These are phyloP conservation scores for Micractinium sp. DNA, from an alignment of 139 green algal genomes.

Conservation along the genomic window DNA sequence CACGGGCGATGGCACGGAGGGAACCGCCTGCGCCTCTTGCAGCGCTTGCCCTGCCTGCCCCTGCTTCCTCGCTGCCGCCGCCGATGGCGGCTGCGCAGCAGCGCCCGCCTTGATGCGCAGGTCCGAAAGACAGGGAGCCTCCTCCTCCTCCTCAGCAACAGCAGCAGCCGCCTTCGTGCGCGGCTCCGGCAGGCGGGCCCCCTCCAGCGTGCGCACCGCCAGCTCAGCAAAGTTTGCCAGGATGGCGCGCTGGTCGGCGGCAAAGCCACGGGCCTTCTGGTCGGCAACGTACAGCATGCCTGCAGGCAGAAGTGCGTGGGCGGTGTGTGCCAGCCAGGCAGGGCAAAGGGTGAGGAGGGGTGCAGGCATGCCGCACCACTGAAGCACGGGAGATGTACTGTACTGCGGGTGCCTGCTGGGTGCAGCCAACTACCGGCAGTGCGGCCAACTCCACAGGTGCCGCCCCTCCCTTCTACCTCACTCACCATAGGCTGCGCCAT, in stretches of 20 bases:
- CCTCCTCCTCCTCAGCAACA: background rate
- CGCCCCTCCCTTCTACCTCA: background rate
- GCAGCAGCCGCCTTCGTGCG: background rate
- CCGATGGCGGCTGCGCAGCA: background rate
- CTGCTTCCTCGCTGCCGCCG: background rate
- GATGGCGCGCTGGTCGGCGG: background rate
- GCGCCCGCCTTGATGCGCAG: no score
- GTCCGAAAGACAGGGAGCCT: no score
- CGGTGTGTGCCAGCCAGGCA: no score
- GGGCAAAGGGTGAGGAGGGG: no score
- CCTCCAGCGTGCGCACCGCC: background rate
- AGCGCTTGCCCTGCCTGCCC: background rate
- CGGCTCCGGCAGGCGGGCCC: background rate
- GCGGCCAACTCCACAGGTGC: background rate
- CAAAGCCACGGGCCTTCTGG: background rate
- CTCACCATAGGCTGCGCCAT: background rate
- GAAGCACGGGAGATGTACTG: background rate
- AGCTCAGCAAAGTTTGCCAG: background rate
- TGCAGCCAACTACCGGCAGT: background rate
- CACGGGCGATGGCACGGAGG: background rate
- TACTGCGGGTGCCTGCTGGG: no score
- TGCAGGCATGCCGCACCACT: background rate
- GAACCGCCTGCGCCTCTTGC: no score
- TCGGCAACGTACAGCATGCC: conserved; percentile 5
- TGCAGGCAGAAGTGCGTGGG: no score